Base-by-base conservation (phyloP, 345 rosid species). In the Draba incana region DNA sequence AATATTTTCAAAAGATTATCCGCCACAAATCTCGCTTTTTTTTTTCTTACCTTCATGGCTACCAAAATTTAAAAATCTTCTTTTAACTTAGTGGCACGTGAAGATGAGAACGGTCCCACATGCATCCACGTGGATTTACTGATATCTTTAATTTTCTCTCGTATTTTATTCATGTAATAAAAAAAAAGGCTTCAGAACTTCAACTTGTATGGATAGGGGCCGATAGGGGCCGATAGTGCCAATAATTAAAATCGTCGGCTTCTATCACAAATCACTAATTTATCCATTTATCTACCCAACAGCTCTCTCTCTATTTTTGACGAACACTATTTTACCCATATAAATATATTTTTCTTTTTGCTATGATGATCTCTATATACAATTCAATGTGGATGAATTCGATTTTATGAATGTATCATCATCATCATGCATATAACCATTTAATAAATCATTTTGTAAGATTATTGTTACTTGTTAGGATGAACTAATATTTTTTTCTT, bases 101-200 rank as follows among this genome's bases (percentile, higher is more conserved):
- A 73, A 66, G 41, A 46, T 30, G 72, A 24, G 44, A 33, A 67
- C 16, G 43, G 62, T 74, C 50, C 71, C 68, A 74, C 68, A 59
- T 74, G 77, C 43, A 25, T 67, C 62, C 68, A 59, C 72, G 77
- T 74, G 72, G 72, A n/a, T 46, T 66, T 66, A 27, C 62, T 51
- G 13, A 24, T 14, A 56, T 6, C 50, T 53, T 58, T 58, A 39
- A 28, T 5, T 39, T 62, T 56, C 30, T 14, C 12, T 46, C 23
- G n/a, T 60, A 39, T 60, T 35, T 53, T 35, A 33, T 35, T 42
- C 0, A 15, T 61, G 55, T 51, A 46, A 35, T 65, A 25, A 50
- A 56, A 39, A 57, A 4, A 57, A 64, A 7, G 42, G 66, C 61
- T 65, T 66, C 62, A 59, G 57, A 13, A 59, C 49, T 51, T 43